These are phyloP conservation scores for Aureobasidium sp. DNA, from an alignment of 2,329 filamentous ascomycete genomes.

Conservation along the genomic window DNA sequence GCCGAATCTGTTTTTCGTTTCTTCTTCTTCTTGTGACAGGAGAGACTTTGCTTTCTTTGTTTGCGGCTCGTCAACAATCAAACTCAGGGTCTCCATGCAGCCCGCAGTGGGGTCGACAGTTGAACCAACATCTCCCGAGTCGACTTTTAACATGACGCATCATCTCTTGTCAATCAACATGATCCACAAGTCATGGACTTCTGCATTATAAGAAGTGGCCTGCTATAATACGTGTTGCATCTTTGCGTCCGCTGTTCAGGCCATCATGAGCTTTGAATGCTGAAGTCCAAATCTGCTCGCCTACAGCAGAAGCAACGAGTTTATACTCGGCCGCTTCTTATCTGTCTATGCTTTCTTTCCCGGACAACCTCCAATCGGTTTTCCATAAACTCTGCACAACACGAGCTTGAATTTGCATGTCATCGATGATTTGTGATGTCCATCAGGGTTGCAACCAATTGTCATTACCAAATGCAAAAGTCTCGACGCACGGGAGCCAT, in stretches of 20 bases:
- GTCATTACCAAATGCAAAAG: neutral
- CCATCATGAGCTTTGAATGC: neutral
- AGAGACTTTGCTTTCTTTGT: neutral
- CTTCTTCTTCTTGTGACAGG: neutral
- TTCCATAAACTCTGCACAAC: neutral
- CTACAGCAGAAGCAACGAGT: too few relatives aligned
- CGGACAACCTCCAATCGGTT: neutral
- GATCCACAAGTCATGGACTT: neutral
- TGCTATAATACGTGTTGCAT: neutral
- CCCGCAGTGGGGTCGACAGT: neutral
- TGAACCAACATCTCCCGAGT: neutral
- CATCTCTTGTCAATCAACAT: neutral
- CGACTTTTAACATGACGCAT: neutral
- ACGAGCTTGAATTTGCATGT: neutral
- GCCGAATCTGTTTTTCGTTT: neutral
- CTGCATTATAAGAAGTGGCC: neutral
- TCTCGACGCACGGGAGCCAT: neutral
- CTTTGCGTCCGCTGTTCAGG: neutral
- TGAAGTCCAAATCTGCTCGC: neutral
- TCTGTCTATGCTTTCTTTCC: neutral
- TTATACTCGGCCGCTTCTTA: neutral
- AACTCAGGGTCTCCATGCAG: neutral
- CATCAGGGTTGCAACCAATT: neutral
- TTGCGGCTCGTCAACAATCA: slow-evolving; percentile 1
- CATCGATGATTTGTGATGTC: neutral